Evolutionary conservation across 1,284 basidiomycete species (phyloP).

Genomic region (Trichosporon ovoides): DNA sequence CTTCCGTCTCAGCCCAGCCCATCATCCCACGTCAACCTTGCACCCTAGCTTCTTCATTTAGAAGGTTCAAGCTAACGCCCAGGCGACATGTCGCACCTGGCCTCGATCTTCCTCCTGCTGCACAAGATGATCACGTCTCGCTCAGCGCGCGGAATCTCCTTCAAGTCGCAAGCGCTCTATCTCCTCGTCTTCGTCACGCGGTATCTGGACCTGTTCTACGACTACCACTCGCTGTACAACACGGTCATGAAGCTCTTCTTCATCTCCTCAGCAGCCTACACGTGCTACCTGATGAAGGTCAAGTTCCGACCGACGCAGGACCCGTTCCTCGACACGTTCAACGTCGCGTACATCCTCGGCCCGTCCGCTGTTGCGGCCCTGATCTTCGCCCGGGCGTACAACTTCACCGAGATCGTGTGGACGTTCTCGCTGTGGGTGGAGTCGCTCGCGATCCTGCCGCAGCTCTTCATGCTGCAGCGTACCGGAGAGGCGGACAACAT

Average conservation of each 20-base stretch:
- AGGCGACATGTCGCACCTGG: constrained; percentile 89
- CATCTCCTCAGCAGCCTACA: constrained; percentile 79
- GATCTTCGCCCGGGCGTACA: constrained; percentile 87
- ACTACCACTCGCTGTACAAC: constrained; percentile 76
- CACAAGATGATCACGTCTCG: constrained; percentile 75
- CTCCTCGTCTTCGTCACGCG: constrained; percentile 81
- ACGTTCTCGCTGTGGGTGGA: constrained; percentile 98
- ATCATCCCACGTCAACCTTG: no score
- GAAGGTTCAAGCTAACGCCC: constrained; percentile 15
- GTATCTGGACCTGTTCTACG: constrained; percentile 77
- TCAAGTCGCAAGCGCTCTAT: constrained; percentile 96
- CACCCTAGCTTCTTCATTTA: no score
- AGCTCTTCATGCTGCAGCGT: constrained; percentile 95
- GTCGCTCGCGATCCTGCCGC: constrained; percentile 90
- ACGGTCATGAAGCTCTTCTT: constrained; percentile 97
- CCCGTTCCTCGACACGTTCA: constrained; percentile 96
- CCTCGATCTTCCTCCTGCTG: constrained; percentile 82
- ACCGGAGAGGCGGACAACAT: constrained; percentile 98
- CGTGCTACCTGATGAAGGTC: constrained; percentile 88
- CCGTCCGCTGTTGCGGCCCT: constrained; percentile 73
- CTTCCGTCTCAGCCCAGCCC: no score
- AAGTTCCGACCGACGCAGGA: constrained; percentile 90
- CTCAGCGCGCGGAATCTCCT: constrained; percentile 81
- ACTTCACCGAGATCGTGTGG: constrained; percentile 74
- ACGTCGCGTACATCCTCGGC: constrained; percentile 81